Conservation (phyloP, 306 rosid genomes). For the Dryas drummondii region DNA sequence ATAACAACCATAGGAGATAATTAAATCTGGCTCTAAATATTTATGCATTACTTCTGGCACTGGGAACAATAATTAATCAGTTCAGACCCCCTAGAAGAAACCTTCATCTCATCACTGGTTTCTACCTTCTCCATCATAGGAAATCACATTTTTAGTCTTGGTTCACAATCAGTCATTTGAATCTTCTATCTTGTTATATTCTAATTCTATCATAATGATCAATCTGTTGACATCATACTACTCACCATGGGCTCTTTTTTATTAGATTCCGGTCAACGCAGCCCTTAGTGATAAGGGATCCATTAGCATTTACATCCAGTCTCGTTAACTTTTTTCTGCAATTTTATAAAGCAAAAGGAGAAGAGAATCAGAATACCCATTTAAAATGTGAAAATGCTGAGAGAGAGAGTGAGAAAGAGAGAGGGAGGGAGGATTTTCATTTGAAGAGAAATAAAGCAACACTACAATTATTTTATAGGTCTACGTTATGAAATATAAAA, state of each 20-base stretch:
- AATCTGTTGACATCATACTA: constrained; percentile 10
- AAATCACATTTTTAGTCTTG: neutral
- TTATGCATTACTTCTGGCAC: neutral
- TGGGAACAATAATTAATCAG: neutral
- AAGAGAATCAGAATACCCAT: constrained; percentile 6
- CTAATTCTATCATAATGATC: constrained; percentile 3
- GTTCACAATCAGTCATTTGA: neutral
- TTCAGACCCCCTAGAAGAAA: neutral
- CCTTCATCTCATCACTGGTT: neutral
- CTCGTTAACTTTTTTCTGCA: constrained; percentile 84
- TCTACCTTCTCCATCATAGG: neutral
- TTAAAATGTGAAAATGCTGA: neutral
- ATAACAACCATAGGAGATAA: neutral
- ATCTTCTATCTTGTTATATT: neutral
- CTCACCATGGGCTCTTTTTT: constrained; percentile 78
- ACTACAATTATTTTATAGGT: neutral
- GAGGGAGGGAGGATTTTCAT: neutral
- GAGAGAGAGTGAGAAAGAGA: constrained; percentile 6
- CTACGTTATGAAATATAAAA: neutral
- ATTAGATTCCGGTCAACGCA: constrained; percentile 61
- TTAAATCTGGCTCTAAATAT: neutral
- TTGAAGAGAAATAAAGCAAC: neutral
- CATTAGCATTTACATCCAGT: constrained; percentile 82
- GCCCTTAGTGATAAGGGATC: constrained; percentile 70
- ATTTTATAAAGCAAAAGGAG: constrained; percentile 20